Evolutionary conservation across 805 yeast genomes (phyloP).

Genomic region (Cyberlindnera maclurae): DNA sequence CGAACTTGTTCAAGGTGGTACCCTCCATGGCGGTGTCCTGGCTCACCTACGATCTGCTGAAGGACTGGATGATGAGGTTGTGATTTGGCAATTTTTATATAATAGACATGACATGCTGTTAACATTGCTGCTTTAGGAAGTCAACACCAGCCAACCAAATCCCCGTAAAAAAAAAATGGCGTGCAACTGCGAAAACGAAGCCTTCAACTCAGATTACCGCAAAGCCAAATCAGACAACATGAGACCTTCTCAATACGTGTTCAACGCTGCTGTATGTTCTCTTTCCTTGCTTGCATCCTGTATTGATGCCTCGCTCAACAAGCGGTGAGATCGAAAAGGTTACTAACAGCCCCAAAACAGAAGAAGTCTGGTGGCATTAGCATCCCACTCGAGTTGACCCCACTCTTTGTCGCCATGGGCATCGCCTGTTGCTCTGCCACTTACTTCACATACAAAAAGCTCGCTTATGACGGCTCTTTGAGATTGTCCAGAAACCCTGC

Average conservation of each 20-base stretch:
- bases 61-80: conserved; percentile 30
- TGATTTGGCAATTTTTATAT: no score
- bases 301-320: no score
- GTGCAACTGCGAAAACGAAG: background rate
- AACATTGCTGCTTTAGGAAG: conserved; percentile 7
- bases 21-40: conserved; percentile 97
- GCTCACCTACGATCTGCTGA: conserved; percentile 73
- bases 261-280: conserved; percentile 36
- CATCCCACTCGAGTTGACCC: conserved; percentile 51
- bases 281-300: no score
- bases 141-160: conserved; percentile 14
- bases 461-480: conserved; percentile 40
- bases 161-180: conserved; percentile 6
- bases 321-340: conserved; percentile 10
- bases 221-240: conserved; percentile 22
- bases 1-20: conserved; percentile 81
- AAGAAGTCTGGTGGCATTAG: conserved; percentile 30
- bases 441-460: conserved; percentile 46
- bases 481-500: conserved; percentile 46
- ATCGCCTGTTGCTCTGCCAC: conserved; percentile 44
- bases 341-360: conserved; percentile 15
- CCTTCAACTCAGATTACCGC: background rate
- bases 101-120: background rate
- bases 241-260: conserved; percentile 43
- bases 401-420: conserved; percentile 50